Conservation (phyloP, 1,284 basidiomycete species). For the Taiwanofungus camphoratus region DNA sequence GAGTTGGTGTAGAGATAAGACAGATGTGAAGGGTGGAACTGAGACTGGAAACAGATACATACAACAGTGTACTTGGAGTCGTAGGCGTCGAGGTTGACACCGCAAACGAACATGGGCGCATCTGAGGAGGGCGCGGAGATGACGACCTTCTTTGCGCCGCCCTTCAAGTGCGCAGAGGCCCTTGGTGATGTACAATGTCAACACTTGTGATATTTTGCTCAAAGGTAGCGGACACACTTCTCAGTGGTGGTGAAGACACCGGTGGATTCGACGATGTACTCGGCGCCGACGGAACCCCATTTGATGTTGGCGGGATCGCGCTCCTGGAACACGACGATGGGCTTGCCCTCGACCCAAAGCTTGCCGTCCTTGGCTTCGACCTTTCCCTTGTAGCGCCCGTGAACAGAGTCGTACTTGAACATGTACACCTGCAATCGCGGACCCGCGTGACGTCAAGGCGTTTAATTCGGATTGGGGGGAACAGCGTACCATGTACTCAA, state of each 20-base stretch:
- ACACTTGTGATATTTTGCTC: background rate
- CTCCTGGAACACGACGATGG: conserved; percentile 82
- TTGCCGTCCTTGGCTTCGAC: conserved; percentile 87
- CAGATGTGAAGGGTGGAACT: background rate
- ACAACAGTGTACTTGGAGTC: conserved; percentile 88
- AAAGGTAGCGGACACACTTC: conserved; percentile 59
- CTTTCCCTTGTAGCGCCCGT: conserved; percentile 90
- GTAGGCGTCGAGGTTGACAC: conserved; percentile 96
- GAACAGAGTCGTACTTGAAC: conserved; percentile 99
- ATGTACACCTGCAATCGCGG: conserved; percentile 96
- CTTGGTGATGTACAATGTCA: conserved; percentile 32
- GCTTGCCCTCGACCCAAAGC: conserved; percentile 81
- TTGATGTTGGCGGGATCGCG: conserved; percentile 84
- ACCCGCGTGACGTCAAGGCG: background rate
- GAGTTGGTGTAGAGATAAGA: conserved; percentile 7
- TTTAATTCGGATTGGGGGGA: no score
- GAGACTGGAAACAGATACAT: conserved; percentile 28
- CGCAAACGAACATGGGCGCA: conserved; percentile 95
- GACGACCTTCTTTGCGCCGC: conserved; percentile 99
- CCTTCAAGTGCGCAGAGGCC: conserved; percentile 93
- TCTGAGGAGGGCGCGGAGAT: conserved; percentile 99
- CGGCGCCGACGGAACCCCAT: conserved; percentile 80
- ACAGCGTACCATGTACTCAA: conserved; percentile 88
- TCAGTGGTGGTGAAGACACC: conserved; percentile 98
- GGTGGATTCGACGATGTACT: conserved; percentile 97